Conservation (phyloP, 805 yeast genomes). For the Wickerhamomyces sydowiorum region DNA sequence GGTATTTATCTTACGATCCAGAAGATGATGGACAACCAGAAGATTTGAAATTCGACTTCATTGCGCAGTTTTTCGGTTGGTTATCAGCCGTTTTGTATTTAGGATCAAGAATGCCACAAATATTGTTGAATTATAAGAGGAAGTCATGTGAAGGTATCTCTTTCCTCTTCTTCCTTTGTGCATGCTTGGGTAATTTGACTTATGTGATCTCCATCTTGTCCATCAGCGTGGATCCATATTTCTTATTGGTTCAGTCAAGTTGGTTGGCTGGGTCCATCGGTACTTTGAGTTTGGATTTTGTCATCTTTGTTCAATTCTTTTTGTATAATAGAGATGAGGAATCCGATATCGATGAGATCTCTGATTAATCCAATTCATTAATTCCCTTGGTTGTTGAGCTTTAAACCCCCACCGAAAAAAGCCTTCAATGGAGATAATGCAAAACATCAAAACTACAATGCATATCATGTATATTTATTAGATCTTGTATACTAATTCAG, state of each 20-base stretch:
- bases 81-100: slow-evolving; percentile 67
- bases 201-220: slow-evolving; percentile 82
- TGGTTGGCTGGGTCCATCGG: slow-evolving; percentile 94
- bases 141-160: slow-evolving; percentile 95
- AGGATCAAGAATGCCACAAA: slow-evolving; percentile 92
- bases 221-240: slow-evolving; percentile 63
- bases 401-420: no score
- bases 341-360: slow-evolving; percentile 9
- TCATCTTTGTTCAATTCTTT: slow-evolving; percentile 84
- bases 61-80: slow-evolving; percentile 87
- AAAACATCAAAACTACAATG: not conserved
- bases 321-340: slow-evolving; percentile 39
- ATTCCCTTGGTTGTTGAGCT: no score
- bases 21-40: not conserved
- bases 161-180: slow-evolving; percentile 88
- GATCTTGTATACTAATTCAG: no score
- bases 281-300: slow-evolving; percentile 75
- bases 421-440: not conserved
- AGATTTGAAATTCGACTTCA: slow-evolving; percentile 54
- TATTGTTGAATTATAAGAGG: slow-evolving; percentile 74
- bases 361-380: no score
- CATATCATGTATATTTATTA: not conserved
- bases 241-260: slow-evolving; percentile 74
- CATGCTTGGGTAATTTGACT: slow-evolving; percentile 89
- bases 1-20: slow-evolving; percentile 62